Conservation (phyloP, 129 eudicot species). For the Tanacetum coccineum region DNA sequence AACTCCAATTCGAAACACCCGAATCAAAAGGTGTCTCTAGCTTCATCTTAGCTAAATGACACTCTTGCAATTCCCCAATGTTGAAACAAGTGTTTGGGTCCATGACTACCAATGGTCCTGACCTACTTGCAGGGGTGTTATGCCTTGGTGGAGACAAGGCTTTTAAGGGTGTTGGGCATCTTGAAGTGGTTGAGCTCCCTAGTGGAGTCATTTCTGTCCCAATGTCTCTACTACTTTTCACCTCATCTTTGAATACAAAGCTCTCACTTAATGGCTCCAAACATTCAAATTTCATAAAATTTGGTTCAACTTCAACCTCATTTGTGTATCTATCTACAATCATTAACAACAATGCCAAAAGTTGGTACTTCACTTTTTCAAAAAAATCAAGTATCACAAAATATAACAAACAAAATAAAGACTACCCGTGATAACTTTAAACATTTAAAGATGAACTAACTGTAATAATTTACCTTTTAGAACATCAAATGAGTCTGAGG, state of each 20-base stretch:
- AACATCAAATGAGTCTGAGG: slow-evolving; percentile 39
- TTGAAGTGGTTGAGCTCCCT: slow-evolving; percentile 66
- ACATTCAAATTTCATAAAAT: slow-evolving; percentile 37
- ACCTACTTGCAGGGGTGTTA: slow-evolving; percentile 67
- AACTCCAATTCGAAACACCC: slow-evolving; percentile 54
- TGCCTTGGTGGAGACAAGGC: slow-evolving; percentile 72
- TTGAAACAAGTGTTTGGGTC: slow-evolving; percentile 35
- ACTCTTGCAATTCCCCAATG: slow-evolving; percentile 55
- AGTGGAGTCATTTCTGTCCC: slow-evolving; percentile 92
- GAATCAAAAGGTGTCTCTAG: slow-evolving; percentile 45
- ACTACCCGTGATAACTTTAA: slow-evolving; percentile 2
- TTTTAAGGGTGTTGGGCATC: slow-evolving; percentile 67
- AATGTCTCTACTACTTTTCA: slow-evolving; percentile 62
- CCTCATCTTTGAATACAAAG: slow-evolving; percentile 51
- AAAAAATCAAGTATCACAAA: too few species aligned
- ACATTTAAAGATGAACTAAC: background rate
- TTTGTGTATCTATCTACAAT: slow-evolving; percentile 74
- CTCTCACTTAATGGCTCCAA: slow-evolving; percentile 63
- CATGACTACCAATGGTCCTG: slow-evolving; percentile 51
- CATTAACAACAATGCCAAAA: background rate
- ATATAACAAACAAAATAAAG: background rate
- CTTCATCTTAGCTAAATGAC: slow-evolving; percentile 66
- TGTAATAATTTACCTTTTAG: slow-evolving; percentile 44
- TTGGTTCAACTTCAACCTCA: slow-evolving; percentile 35
- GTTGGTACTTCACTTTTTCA: background rate